Percentiles rank a stretch among this genome's conserved stretches.
Conservation (phyloP, 257 asterid species). For the Nyctanthes arbortristis region DNA sequence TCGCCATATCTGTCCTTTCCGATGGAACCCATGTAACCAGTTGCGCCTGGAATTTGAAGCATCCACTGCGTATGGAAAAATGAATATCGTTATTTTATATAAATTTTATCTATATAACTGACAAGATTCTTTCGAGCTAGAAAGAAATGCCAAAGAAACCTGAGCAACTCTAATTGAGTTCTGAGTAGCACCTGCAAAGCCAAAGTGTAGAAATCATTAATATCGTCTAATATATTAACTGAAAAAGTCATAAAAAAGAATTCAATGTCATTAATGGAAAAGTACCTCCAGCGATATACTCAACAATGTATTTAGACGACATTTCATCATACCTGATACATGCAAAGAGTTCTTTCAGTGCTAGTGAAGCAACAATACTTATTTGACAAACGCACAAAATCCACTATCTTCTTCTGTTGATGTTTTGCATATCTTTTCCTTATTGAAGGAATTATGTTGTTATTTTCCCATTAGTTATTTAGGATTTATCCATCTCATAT, state of each 20-base stretch:
- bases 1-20: conserved; percentile 67
- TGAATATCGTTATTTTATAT: conserved; percentile 6
- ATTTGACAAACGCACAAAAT: background rate
- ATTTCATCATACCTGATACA: conserved; percentile 84
- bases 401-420: background rate
- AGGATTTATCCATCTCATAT: background rate
- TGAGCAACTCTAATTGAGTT: conserved; percentile 96
- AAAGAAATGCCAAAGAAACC: conserved; percentile 39
- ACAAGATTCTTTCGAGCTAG: conserved; percentile 2
- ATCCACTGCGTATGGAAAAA: conserved; percentile 47
- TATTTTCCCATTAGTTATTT: background rate
- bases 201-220: conserved; percentile 12
- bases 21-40: conserved; percentile 71
- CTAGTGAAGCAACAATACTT: background rate
- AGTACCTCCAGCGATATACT: conserved; percentile 95
- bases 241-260: background rate
- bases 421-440: background rate
- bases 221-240: background rate
- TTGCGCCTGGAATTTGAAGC: conserved; percentile 79
- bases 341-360: background rate
- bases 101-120: background rate
- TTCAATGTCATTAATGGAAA: conserved; percentile 2
- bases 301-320: conserved; percentile 77
- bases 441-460: background rate
- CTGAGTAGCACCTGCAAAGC: conserved; percentile 82